These are phyloP conservation scores for Pythium sp. DNA, from an alignment of 352 stramenopile species.

Conservation along the genomic window DNA sequence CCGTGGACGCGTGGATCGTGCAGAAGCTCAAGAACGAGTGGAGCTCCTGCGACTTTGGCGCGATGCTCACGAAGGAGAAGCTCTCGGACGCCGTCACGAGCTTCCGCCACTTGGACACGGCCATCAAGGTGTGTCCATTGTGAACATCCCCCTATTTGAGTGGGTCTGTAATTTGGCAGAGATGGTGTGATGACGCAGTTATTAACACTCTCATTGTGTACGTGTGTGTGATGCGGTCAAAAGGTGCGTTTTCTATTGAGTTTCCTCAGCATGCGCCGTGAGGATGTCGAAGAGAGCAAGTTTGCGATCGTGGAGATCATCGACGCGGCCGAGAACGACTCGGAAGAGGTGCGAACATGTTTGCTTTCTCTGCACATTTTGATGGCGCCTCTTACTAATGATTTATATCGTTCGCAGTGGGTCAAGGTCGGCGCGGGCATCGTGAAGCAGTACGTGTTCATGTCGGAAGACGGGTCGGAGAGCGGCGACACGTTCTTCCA, in stretches of 20 bases:
- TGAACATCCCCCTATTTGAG: background rate
- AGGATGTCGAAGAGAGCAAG: slow-evolving; percentile 51
- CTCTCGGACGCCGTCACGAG: slow-evolving; percentile 52
- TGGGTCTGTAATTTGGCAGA: background rate
- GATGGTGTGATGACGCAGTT: background rate
- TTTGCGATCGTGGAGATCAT: slow-evolving; percentile 51
- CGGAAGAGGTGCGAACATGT: slow-evolving; percentile 39
- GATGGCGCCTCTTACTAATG: too few species aligned
- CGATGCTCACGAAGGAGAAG: slow-evolving; percentile 55
- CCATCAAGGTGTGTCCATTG: slow-evolving; percentile 45
- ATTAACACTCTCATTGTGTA: background rate
- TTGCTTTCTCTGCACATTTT: background rate
- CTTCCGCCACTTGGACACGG: slow-evolving; percentile 61
- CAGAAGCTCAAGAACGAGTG: slow-evolving; percentile 76
- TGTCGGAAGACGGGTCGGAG: slow-evolving; percentile 33
- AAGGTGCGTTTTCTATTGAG: slow-evolving; percentile 61
- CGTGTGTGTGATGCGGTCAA: background rate
- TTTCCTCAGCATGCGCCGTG: slow-evolving; percentile 57
- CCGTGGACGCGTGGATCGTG: slow-evolving; percentile 66
- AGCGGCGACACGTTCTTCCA: slow-evolving; percentile 63
- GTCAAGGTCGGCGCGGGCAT: slow-evolving; percentile 58
- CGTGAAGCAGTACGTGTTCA: slow-evolving; percentile 69
- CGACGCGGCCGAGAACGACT: slow-evolving; percentile 49
- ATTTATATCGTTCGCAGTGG: slow-evolving; percentile 22
- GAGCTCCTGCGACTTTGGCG: slow-evolving; percentile 68